These are phyloP conservation scores for Aspergillus fumigatus DNA, from an alignment of 2,329 filamentous ascomycete genomes.

Conservation along the genomic window DNA sequence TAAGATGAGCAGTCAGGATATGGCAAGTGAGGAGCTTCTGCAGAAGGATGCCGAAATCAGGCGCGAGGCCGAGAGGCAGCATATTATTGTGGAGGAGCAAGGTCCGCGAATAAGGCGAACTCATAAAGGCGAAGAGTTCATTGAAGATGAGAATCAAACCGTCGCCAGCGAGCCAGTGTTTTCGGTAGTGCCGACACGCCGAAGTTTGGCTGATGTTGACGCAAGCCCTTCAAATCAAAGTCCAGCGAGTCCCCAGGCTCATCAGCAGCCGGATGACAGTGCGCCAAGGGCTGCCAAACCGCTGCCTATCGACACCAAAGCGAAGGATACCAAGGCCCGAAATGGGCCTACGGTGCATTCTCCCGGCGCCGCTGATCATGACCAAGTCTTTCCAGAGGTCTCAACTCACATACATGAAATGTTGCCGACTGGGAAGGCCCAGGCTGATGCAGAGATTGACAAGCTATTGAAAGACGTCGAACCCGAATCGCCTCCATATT, in stretches of 20 bases:
- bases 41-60: constrained; percentile 54
- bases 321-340: constrained; percentile 54
- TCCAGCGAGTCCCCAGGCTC: constrained; percentile 23
- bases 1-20: constrained; percentile 83
- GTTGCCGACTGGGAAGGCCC: constrained; percentile 44
- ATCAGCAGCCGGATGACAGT: constrained; percentile 18
- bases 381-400: constrained; percentile 42
- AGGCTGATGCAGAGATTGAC: constrained; percentile 83
- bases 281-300: constrained; percentile 15
- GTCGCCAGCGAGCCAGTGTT: constrained; percentile 46
- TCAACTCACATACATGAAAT: constrained; percentile 36
- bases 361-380: constrained; percentile 50
- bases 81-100: constrained; percentile 72
- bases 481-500: constrained; percentile 76
- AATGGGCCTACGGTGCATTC: constrained; percentile 84
- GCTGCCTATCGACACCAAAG: constrained; percentile 38
- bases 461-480: constrained; percentile 78
- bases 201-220: constrained; percentile 33
- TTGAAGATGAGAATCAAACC: constrained; percentile 65
- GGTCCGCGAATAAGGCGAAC: constrained; percentile 80
- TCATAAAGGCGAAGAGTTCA: constrained; percentile 89
- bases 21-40: constrained; percentile 87
- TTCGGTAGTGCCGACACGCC: constrained; percentile 43
- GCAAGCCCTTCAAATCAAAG: constrained; percentile 24
- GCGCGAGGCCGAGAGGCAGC: constrained; percentile 55